Base-by-base conservation (phyloP, 2,329 filamentous ascomycete species). In the Penicillium digitatum region DNA sequence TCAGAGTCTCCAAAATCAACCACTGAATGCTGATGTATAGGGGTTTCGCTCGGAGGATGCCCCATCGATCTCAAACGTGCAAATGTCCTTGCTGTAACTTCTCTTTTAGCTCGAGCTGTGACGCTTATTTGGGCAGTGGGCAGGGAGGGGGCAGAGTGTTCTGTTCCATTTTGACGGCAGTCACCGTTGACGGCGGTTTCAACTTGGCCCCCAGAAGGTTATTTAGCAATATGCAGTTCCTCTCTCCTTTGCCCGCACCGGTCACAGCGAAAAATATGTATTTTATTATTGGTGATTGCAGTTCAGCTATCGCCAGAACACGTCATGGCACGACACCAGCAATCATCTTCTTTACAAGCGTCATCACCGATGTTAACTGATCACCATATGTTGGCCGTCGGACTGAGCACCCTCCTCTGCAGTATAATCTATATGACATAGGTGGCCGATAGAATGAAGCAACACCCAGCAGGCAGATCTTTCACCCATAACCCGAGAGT, bases 391-490 rank as follows among this genome's bases (percentile, higher is more conserved):
- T 22, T 18, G 6, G 20, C 12, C 26, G 16, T 47, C 20, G 0
- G 20, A 18, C 12, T 14, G 2, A 5, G 9, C 20, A 11, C 8
- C 58, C 34, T 32, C 20, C 27, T 47, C 16, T 26, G 31, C 4
- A 35, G 20, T 35, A 26, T 31, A 22, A 0, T 8, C 31, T 20
- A 37, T 35, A 18, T 26, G 42, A 52, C 57, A 63, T 47, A 48
- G 34, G 22, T 64, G 61, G 3, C 57, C 58, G 2, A 37, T 26
- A 47, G 61, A 66, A 16, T 45, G 45, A 31, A 63, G 61, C 35
- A 62, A 53, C 46, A 26, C 24, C 66, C 45, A 61, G 61, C 27
- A 66, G 6, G 1, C 14, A 34, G 14, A 34, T 8, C 3, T 8
- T 34, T 9, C 8, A 34, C 32, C 14, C 6, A 34, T n/a, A 34